Evolutionary conservation across 192 early-diverging fungal species (phyloP).

Genomic region (Linnemannia schmuckeri): DNA sequence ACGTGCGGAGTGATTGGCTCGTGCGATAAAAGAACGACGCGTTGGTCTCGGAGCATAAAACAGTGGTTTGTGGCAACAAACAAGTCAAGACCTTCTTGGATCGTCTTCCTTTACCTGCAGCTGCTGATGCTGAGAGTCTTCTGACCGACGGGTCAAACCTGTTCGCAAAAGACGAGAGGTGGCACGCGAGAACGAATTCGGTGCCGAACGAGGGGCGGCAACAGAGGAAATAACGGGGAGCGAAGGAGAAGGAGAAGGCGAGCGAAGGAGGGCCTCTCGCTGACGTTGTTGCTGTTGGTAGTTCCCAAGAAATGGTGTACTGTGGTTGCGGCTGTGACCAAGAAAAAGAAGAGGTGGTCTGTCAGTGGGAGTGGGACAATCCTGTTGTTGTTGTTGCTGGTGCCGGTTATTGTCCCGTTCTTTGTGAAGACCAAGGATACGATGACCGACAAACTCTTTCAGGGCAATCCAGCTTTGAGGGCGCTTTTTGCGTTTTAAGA

Average conservation of each 20-base stretch:
- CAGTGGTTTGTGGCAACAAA: background rate
- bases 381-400: background rate
- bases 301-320: background rate
- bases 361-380: background rate
- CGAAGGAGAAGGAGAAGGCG: slow-evolving; percentile 15
- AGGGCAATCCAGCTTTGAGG: slow-evolving; percentile 36
- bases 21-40: background rate
- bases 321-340: background rate
- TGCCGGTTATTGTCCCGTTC: background rate
- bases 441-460: slow-evolving; percentile 27
- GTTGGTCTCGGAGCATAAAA: background rate
- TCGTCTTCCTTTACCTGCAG: background rate
- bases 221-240: background rate
- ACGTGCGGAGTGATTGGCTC: background rate
- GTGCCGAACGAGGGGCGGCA: background rate
- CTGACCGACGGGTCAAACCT: background rate
- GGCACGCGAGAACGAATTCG: background rate
- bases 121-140: background rate
- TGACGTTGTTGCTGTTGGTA: background rate
- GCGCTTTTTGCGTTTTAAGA: slow-evolving; percentile 3
- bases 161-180: background rate
- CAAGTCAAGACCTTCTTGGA: background rate
- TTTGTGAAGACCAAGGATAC: slow-evolving; percentile 14
- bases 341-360: background rate
- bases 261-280: background rate